These are phyloP conservation scores for Leccinum sublutescens DNA, from an alignment of 768 basidiomycete species.

Conservation along the genomic window DNA sequence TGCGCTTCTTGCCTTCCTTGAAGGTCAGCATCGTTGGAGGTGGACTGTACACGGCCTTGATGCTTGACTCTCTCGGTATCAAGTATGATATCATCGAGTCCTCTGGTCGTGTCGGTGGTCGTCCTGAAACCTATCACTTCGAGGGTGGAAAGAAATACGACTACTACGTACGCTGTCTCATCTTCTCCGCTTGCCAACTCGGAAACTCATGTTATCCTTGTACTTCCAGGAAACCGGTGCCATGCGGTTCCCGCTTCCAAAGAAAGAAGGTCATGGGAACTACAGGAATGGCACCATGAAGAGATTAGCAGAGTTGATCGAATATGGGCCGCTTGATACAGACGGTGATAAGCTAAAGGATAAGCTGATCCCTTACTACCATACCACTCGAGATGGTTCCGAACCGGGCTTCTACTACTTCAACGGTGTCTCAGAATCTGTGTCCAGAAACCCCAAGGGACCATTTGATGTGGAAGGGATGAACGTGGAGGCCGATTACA, in stretches of 20 bases:
- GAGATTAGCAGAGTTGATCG: slow-evolving; percentile 31
- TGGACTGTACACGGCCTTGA: slow-evolving; percentile 45
- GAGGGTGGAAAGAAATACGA: slow-evolving; percentile 27
- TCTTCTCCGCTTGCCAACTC: background rate
- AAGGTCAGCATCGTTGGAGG: slow-evolving; percentile 23
- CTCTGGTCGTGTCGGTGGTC: slow-evolving; percentile 40
- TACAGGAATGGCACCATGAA: slow-evolving; percentile 31
- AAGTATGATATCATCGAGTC: slow-evolving; percentile 48
- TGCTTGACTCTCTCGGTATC: slow-evolving; percentile 42
- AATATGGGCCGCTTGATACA: slow-evolving; percentile 25
- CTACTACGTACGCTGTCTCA: slow-evolving; percentile 33
- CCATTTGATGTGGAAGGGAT: slow-evolving; percentile 8
- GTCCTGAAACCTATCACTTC: slow-evolving; percentile 46
- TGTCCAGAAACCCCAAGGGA: background rate
- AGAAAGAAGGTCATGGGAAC: slow-evolving; percentile 9
- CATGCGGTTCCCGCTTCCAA: slow-evolving; percentile 37
- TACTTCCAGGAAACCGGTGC: slow-evolving; percentile 38
- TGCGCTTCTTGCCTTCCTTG: background rate
- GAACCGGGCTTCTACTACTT: slow-evolving; percentile 10
- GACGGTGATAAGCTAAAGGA: slow-evolving; percentile 14
- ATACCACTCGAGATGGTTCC: slow-evolving; percentile 9
- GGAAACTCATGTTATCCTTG: background rate
- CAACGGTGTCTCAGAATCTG: slow-evolving; percentile 6
- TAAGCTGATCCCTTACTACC: slow-evolving; percentile 25
- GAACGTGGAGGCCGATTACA: slow-evolving; percentile 9